Conservation (phyloP, 148 eudicot genomes). For the Limonium bicolor region DNA sequence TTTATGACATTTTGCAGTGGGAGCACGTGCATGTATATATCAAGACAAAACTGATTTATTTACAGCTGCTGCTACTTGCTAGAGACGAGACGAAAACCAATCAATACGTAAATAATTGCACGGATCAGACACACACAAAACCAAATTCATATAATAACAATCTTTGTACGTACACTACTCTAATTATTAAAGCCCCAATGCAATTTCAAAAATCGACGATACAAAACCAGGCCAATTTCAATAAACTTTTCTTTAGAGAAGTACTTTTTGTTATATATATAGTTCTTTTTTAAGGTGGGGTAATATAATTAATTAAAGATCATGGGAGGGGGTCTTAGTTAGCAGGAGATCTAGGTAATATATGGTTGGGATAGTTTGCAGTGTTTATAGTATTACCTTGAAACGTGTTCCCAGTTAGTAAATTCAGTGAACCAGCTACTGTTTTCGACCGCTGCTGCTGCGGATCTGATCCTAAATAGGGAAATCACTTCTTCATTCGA, state of each 20-base stretch:
- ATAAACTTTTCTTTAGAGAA: background rate
- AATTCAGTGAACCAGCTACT: constrained; percentile 55
- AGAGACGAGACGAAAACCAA: too few relatives aligned
- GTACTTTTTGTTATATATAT: background rate
- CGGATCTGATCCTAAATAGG: constrained; percentile 59
- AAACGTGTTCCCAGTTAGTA: constrained; percentile 80
- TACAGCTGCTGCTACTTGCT: too few relatives aligned
- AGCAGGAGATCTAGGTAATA: background rate
- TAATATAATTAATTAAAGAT: background rate
- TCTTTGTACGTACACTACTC: too few relatives aligned
- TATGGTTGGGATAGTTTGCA: background rate
- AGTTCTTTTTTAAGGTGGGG: background rate
- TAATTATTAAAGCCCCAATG: too few relatives aligned
- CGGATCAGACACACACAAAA: too few relatives aligned
- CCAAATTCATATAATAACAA: too few relatives aligned
- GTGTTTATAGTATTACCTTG: constrained; percentile 28
- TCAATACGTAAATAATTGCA: too few relatives aligned
- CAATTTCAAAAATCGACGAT: background rate
- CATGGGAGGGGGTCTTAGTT: background rate
- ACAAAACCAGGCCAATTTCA: too few relatives aligned
- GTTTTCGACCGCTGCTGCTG: too few relatives aligned
- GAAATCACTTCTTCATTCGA: constrained; percentile 58
- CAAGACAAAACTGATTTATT: too few relatives aligned
- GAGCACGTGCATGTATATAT: too few relatives aligned
- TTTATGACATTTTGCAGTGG: too few relatives aligned